Evolutionary conservation across 2,329 filamentous ascomycete species (phyloP).

Genomic region (Venturia carpophila): DNA sequence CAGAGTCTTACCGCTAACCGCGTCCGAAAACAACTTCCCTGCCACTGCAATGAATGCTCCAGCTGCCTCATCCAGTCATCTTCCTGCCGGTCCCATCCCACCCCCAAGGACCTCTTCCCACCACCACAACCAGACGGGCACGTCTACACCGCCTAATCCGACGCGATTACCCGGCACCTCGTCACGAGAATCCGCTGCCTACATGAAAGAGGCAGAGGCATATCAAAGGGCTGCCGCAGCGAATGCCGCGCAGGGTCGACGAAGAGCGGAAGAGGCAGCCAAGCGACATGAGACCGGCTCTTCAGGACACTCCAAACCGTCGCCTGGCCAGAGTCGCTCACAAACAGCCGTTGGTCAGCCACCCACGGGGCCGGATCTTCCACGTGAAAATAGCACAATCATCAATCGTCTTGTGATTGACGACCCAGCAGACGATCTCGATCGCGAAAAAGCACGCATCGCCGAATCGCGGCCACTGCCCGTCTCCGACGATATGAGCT

Average conservation of each 20-base stretch:
- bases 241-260: constrained; percentile 24
- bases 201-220: constrained; percentile 19
- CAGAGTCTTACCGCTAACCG: constrained; percentile 36
- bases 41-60: constrained; percentile 38
- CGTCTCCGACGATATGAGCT: constrained; percentile 32
- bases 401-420: constrained; percentile 70
- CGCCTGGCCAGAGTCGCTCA: constrained; percentile 18
- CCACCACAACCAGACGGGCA: constrained; percentile 42
- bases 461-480: constrained; percentile 46
- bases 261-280: not conserved
- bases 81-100: constrained; percentile 49
- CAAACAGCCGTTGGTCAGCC: constrained; percentile 17
- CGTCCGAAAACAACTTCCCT: constrained; percentile 37
- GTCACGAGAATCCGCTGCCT: constrained; percentile 19
- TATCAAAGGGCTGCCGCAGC: constrained; percentile 20
- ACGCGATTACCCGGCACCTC: constrained; percentile 22
- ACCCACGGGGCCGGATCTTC: constrained; percentile 34
- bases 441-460: constrained; percentile 62
- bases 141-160: constrained; percentile 21
- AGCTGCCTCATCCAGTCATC: constrained; percentile 50
- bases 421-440: constrained; percentile 65
- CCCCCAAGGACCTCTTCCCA: constrained; percentile 74
- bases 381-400: constrained; percentile 70
- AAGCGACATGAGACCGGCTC: constrained; percentile 2
- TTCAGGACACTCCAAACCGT: constrained; percentile 15